Percentiles rank a stretch among this genome's conserved stretches.
Evolutionary conservation across 108 stramenopile species (phyloP).

Genomic region (Nitzschia inconspicua): DNA sequence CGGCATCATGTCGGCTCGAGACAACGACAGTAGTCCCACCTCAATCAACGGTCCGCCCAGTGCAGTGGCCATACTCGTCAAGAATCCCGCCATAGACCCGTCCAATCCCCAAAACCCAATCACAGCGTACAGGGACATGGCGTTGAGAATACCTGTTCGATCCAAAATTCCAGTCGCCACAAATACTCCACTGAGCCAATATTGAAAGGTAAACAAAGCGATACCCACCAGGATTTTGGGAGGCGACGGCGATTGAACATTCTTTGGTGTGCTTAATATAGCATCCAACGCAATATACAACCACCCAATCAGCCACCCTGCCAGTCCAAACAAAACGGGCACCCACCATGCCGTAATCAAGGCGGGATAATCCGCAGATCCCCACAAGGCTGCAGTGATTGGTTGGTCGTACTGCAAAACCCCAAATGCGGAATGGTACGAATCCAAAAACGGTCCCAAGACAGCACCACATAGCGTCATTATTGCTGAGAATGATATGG

Average conservation of each 20-base stretch:
- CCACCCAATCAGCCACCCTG: constrained; percentile 85
- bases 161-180: constrained; percentile 39
- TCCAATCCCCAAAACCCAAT: constrained; percentile 66
- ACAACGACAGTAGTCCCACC: constrained; percentile 36
- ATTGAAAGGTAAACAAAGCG: constrained; percentile 83
- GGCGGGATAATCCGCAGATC: constrained; percentile 37
- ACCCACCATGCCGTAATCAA: constrained; percentile 84
- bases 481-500: constrained; percentile 40
- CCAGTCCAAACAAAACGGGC: constrained; percentile 77
- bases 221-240: constrained; percentile 72
- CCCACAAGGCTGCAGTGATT: constrained; percentile 45
- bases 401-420: constrained; percentile 79
- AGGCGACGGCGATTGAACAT: constrained; percentile 3
- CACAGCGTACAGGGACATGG: constrained; percentile 68
- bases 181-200: constrained; percentile 77
- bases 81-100: constrained; percentile 55
- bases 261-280: constrained; percentile 4
- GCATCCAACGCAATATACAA: constrained; percentile 69
- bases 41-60: constrained; percentile 85
- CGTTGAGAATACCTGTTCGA: constrained; percentile 48
- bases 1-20: constrained; percentile 7
- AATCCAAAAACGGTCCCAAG: constrained; percentile 84
- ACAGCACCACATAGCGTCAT: constrained; percentile 70
- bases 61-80: constrained; percentile 68
- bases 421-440: constrained; percentile 76